Conservation (phyloP, 2,329 filamentous ascomycete genomes). For the Apiospora hydei region DNA sequence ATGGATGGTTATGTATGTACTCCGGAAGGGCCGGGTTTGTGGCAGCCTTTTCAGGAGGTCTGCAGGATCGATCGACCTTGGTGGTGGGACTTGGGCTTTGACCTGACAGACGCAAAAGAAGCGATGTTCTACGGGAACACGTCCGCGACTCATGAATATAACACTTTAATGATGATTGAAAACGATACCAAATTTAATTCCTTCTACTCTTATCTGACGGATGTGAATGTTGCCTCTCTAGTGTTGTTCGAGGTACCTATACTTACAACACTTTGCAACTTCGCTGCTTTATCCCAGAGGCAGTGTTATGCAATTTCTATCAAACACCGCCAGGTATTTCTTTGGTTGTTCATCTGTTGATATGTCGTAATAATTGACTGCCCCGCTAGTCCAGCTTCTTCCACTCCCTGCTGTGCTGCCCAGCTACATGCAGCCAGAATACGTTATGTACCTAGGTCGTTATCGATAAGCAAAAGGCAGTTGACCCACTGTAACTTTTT, state of each 20-base stretch:
- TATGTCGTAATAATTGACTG: background rate
- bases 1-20: background rate
- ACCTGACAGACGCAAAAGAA: conserved; percentile 14
- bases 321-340: no score
- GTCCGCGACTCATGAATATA: conserved; percentile 14
- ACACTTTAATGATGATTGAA: conserved; percentile 21
- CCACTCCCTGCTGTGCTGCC: background rate
- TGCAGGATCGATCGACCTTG: conserved; percentile 13
- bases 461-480: conserved; percentile 5
- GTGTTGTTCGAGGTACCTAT: no score
- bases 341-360: no score
- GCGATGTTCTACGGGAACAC: background rate
- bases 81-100: conserved; percentile 20
- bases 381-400: background rate
- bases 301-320: no score
- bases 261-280: no score
- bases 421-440: no score
- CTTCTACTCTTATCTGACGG: background rate
- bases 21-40: background rate
- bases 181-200: conserved; percentile 8
- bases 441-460: background rate
- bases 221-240: background rate
- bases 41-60: background rate
- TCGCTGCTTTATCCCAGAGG: no score
- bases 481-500: conserved; percentile 8